Evolutionary conservation across 108 stramenopile species (phyloP).

Genomic region (Chaetoceros tenuissimus): DNA sequence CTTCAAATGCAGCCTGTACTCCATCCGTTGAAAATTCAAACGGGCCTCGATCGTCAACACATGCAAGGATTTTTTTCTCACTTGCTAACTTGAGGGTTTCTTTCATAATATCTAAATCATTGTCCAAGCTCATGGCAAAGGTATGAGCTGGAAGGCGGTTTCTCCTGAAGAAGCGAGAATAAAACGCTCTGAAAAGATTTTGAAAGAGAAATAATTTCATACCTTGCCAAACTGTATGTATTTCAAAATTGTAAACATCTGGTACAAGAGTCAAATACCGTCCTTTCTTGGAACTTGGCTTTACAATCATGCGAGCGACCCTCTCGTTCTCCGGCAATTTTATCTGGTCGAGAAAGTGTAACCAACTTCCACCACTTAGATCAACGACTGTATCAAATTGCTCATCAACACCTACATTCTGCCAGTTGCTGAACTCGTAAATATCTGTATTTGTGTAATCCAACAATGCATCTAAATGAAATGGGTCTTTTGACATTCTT

Average conservation of each 20-base stretch:
- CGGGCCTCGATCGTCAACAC: background rate
- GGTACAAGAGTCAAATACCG: slow-evolving; percentile 42
- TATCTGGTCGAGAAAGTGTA: slow-evolving; percentile 13
- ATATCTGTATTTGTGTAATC: slow-evolving; percentile 43
- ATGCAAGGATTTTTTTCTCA: background rate
- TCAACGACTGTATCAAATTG: slow-evolving; percentile 66
- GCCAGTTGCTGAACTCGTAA: slow-evolving; percentile 25
- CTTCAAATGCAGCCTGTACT: background rate
- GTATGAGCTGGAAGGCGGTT: slow-evolving; percentile 35
- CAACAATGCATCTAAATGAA: slow-evolving; percentile 32
- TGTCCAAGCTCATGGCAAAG: slow-evolving; percentile 21
- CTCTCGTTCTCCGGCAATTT: background rate
- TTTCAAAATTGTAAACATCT: slow-evolving; percentile 37
- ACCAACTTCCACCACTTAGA: slow-evolving; percentile 51
- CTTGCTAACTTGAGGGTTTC: background rate
- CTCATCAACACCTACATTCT: slow-evolving; percentile 10
- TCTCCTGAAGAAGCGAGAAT: slow-evolving; percentile 28
- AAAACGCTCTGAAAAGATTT: slow-evolving; percentile 33
- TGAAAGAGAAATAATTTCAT: slow-evolving; percentile 41
- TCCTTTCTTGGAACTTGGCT: slow-evolving; percentile 35
- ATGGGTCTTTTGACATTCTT: slow-evolving; percentile 28
- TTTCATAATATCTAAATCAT: background rate
- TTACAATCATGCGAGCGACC: slow-evolving; percentile 25
- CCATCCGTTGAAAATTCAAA: background rate
- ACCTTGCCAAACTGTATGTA: slow-evolving; percentile 18